Evolutionary conservation across 495 filamentous ascomycete genomes (phyloP).

Genomic region (Stereocaulon alpinum): DNA sequence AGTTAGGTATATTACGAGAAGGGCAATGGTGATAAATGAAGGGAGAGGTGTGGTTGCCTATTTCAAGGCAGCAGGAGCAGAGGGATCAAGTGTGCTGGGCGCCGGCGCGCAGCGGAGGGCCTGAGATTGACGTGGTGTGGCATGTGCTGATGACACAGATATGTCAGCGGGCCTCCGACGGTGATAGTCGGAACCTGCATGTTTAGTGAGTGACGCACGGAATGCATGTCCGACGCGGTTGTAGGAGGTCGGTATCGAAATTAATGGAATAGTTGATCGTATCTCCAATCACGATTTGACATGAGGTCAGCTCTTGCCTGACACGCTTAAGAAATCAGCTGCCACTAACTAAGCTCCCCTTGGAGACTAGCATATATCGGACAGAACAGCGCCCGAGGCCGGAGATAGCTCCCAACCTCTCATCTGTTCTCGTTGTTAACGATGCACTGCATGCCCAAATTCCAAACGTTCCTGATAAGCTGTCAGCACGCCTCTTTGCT

Average conservation of each 20-base stretch:
- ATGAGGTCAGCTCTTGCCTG: conserved; percentile 1
- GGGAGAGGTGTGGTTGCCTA: neutral
- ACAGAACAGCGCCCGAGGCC: neutral
- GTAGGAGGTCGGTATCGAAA: conserved; percentile 10
- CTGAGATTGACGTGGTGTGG: neutral
- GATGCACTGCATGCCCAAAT: too few species aligned
- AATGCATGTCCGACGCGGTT: neutral
- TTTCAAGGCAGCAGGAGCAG: conserved; percentile 1
- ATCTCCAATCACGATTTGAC: neutral
- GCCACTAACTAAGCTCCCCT: neutral
- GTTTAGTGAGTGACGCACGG: conserved; percentile 4
- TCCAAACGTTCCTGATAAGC: too few species aligned
- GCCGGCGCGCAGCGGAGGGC: neutral
- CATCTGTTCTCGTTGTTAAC: neutral
- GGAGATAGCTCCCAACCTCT: neutral
- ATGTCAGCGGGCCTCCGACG: conserved; percentile 9
- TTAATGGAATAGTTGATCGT: neutral
- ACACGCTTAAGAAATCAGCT: neutral
- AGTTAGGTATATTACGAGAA: neutral
- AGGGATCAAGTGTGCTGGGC: neutral
- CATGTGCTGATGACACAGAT: conserved; percentile 2
- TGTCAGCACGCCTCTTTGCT: too few species aligned
- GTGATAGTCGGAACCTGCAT: neutral
- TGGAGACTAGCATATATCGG: neutral
- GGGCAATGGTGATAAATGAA: neutral